Percentiles rank a stretch among this genome's conserved stretches.
These are phyloP conservation scores for Penicillium sp. DNA, from an alignment of 2,329 filamentous ascomycete genomes.

Conservation along the genomic window DNA sequence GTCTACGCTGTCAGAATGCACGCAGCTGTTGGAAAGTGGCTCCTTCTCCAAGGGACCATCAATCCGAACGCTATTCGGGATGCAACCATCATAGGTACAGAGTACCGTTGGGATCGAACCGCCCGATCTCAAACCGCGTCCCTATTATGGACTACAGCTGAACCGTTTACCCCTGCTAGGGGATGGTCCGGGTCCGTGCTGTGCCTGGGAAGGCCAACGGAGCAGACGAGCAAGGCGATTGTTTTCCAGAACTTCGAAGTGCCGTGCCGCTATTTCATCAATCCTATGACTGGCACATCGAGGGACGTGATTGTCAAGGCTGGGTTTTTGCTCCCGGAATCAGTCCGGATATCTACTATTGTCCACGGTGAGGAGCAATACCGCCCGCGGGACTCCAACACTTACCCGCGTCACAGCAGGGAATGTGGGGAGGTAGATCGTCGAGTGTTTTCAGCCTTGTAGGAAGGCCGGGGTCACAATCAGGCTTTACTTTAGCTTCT, in stretches of 20 bases:
- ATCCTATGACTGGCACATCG: background rate
- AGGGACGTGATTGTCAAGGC: constrained; percentile 1
- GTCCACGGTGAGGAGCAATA: background rate
- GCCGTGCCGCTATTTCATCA: background rate
- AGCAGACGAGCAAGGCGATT: constrained; percentile 2
- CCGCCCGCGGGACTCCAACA: background rate
- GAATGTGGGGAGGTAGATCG: constrained; percentile 1
- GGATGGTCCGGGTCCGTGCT: constrained; percentile 6
- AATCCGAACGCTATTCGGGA: background rate
- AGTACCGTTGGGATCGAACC: constrained; percentile 5
- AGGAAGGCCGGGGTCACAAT: too few species aligned
- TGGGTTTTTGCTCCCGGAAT: constrained; percentile 5
- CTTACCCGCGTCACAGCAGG: constrained; percentile 1
- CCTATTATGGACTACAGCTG: constrained; percentile 5
- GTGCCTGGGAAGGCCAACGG: constrained; percentile 7
- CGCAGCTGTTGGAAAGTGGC: too few species aligned
- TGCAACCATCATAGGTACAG: constrained; percentile 6
- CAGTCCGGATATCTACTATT: constrained; percentile 1
- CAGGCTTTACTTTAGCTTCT: too few species aligned
- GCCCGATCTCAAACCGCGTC: constrained; percentile 1
- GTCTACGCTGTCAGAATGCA: background rate
- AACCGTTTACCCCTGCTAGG: background rate
- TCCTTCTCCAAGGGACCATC: background rate
- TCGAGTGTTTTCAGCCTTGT: constrained; percentile 1
- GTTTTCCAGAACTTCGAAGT: constrained; percentile 11